Base-by-base conservation (phyloP, 1,284 basidiomycete species). In the Neolentinus lepideus region DNA sequence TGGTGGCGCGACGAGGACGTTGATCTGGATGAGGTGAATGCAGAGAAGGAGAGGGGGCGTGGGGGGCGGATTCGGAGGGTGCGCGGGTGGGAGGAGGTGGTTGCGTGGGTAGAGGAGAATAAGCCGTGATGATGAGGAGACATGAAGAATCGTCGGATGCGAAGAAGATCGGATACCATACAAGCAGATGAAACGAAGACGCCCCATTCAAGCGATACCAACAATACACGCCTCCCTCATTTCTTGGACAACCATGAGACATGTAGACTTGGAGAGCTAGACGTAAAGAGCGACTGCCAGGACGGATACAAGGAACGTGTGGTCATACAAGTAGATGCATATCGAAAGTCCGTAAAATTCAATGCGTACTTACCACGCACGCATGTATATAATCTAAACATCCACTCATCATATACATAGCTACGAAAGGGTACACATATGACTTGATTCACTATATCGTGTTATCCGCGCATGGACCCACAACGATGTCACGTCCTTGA, bases 1-100 rank as follows among this genome's bases (percentile, higher is more conserved):
- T 85, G 84, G 64, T 81, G 83, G 74, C 74, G 73, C 61, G 70
- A 78, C 31, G 82, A 85, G 26, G 66, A 60, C 12, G 56, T 76
- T 12, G 62, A 64, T 9, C 63, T 79, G 50, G 74, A 71, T 9
- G 70, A 70, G 21, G 71, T 70, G 36, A 70, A 61, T 27, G 69
- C 67, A 2, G 3, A 36, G 38, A n/a, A 16, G 38, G 38, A 43
- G 38, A 16, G 38, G 38, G 38, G n/a, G 6, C 8, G 38, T 9
- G 38, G 38, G n/a, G 38, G 38, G 6, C 11, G 10, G 27, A 54
- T 84, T 38, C 71, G 66, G 59, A 69, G 81, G 56, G 76, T 74
- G 43, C 75, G 70, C 56, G 69, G 77, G 59, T 85, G 82, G 83
- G 64, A 62, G 11, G 76, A 76, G 57, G 79, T 77, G 36, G 67